Evolutionary conservation across 2,329 filamentous ascomycete genomes (phyloP).

Genomic region (Aspergillus neoniger): DNA sequence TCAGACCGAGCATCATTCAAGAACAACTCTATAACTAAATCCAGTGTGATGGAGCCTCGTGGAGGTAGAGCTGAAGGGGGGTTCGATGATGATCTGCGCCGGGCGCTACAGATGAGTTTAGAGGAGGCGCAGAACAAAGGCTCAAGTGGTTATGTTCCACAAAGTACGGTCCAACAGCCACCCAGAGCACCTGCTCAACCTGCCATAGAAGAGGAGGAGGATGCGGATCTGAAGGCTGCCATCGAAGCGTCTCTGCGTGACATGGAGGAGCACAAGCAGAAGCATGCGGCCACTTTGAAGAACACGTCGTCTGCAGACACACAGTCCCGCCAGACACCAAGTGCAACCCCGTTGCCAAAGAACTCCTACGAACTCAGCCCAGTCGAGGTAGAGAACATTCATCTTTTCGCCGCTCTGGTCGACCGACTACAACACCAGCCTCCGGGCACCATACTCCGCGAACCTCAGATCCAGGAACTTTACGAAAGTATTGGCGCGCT

Average conservation of each 20-base stretch:
- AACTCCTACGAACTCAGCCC: slow-evolving; percentile 93
- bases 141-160: slow-evolving; percentile 70
- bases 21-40: slow-evolving; percentile 61
- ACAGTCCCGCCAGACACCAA: slow-evolving; percentile 52
- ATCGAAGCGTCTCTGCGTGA: slow-evolving; percentile 93
- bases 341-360: slow-evolving; percentile 64
- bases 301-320: slow-evolving; percentile 66
- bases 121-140: slow-evolving; percentile 82
- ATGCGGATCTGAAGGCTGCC: slow-evolving; percentile 88
- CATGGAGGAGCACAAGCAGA: slow-evolving; percentile 97
- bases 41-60: slow-evolving; percentile 84
- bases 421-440: slow-evolving; percentile 94
- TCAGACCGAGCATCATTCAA: slow-evolving; percentile 45
- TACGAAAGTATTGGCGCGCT: slow-evolving; percentile 96
- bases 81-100: slow-evolving; percentile 93
- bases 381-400: slow-evolving; percentile 96
- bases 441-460: slow-evolving; percentile 90
- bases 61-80: slow-evolving; percentile 84
- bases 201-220: slow-evolving; percentile 72
- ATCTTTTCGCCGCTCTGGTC: slow-evolving; percentile 89
- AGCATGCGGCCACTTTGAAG: slow-evolving; percentile 80
- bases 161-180: slow-evolving; percentile 51
- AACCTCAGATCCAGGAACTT: slow-evolving; percentile 96
- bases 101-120: slow-evolving; percentile 91
- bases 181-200: slow-evolving; percentile 46